phyloP scores from a whole-genome alignment of 1,284 basidiomycete species.

The Marasmius sp. region DNA sequence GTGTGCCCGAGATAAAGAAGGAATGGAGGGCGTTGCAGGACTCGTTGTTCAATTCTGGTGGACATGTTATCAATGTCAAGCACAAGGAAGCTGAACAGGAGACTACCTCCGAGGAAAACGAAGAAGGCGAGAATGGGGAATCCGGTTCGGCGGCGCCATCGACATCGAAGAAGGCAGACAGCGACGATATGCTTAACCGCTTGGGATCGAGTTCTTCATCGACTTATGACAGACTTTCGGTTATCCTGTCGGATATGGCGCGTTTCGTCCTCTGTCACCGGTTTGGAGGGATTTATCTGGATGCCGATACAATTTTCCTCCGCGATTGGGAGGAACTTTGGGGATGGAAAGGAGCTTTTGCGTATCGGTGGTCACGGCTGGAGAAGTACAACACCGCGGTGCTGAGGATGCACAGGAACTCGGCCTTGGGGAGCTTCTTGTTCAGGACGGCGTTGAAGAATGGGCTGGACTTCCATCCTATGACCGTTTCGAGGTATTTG shows the following conservation, averaged over 20 bases:
- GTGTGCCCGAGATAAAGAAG: slow-evolving; percentile 65
- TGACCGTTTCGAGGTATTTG: slow-evolving; percentile 72
- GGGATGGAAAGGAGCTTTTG: slow-evolving; percentile 80
- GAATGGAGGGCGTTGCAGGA: slow-evolving; percentile 64
- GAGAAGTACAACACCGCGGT: slow-evolving; percentile 81
- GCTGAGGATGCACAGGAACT: slow-evolving; percentile 69
- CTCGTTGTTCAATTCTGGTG: slow-evolving; percentile 67
- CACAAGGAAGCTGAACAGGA: slow-evolving; percentile 32
- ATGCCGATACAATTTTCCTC: slow-evolving; percentile 77
- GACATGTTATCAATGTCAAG: slow-evolving; percentile 43
- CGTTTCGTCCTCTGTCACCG: slow-evolving; percentile 78
- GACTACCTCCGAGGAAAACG: slow-evolving; percentile 14
- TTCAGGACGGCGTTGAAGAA: slow-evolving; percentile 79
- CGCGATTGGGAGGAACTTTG: slow-evolving; percentile 85
- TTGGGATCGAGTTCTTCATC: slow-evolving; percentile 64
- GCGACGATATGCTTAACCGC: slow-evolving; percentile 56
- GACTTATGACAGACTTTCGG: slow-evolving; percentile 71
- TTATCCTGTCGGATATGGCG: slow-evolving; percentile 80
- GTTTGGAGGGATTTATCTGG: slow-evolving; percentile 79
- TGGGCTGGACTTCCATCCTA: slow-evolving; percentile 79
- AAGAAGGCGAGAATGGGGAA: neutral
- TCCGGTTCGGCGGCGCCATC: slow-evolving; percentile 10
- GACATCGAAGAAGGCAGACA: slow-evolving; percentile 26
- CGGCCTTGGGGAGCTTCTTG: slow-evolving; percentile 71
- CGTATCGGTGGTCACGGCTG: slow-evolving; percentile 75